Conservation (phyloP, 1,284 basidiomycete species). For the Rhodotorula sp. region DNA sequence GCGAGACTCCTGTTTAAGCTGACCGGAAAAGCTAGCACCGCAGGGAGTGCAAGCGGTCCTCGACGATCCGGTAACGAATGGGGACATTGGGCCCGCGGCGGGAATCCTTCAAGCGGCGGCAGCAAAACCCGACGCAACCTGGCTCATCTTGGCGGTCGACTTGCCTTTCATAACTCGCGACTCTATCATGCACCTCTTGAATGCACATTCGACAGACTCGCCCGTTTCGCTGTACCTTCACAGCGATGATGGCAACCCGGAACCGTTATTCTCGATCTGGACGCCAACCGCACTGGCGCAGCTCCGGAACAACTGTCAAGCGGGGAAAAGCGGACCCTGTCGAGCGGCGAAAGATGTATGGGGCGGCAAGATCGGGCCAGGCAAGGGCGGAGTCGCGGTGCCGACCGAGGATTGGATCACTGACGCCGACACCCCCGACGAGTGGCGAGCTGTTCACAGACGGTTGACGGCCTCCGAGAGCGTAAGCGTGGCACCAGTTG, state of each 20-base stretch:
- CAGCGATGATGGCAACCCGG: constrained; percentile 9
- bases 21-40: neutral
- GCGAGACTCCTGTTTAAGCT: neutral
- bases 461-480: neutral
- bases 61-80: constrained; percentile 4
- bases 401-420: constrained; percentile 7
- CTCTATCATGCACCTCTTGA: constrained; percentile 9
- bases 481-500: neutral
- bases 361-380: constrained; percentile 11
- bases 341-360: constrained; percentile 14
- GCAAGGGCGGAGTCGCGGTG: constrained; percentile 11
- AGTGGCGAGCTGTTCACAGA: constrained; percentile 3
- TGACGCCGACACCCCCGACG: constrained; percentile 20
- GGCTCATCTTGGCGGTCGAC: constrained; percentile 22
- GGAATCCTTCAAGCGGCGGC: constrained; percentile 9
- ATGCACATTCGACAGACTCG: neutral
- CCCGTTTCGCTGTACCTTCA: constrained; percentile 17
- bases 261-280: constrained; percentile 21
- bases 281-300: constrained; percentile 7
- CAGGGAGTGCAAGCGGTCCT: neutral
- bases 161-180: constrained; percentile 7
- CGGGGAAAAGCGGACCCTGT: constrained; percentile 15
- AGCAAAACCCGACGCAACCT: neutral
- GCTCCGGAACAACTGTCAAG: constrained; percentile 5
- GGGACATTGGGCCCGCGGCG: constrained; percentile 15